These are phyloP conservation scores for Podaxis mareebaensis DNA, from an alignment of 768 basidiomycete species.

Conservation along the genomic window DNA sequence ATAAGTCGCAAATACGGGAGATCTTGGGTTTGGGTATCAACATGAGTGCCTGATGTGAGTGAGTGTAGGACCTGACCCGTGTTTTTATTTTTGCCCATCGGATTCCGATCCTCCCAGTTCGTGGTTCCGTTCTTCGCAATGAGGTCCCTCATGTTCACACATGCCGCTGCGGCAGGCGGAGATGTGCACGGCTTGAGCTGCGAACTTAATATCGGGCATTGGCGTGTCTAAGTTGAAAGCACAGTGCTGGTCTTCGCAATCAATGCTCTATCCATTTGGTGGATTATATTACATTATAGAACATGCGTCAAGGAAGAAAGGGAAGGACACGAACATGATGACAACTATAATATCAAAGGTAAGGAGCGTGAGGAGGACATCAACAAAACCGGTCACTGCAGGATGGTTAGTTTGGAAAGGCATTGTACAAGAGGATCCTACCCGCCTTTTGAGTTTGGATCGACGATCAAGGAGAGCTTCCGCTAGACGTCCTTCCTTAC, in stretches of 20 bases:
- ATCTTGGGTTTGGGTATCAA: not conserved
- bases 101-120: not conserved
- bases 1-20: not conserved
- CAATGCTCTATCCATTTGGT: not conserved
- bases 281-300: not conserved
- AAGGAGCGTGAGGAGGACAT: conserved; percentile 14
- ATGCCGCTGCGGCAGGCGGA: not conserved
- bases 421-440: not conserved
- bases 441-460: conserved; percentile 83
- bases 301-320: not conserved
- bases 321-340: not conserved
- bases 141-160: conserved; percentile 1
- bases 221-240: not conserved
- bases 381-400: conserved; percentile 54
- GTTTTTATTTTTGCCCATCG: not conserved
- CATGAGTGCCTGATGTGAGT: not conserved
- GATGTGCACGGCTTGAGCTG: not conserved
- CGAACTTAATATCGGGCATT: not conserved
- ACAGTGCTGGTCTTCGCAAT: not conserved
- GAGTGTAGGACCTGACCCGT: not conserved
- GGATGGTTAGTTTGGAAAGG: not conserved
- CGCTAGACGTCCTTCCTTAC: conserved; percentile 77
- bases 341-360: not conserved
- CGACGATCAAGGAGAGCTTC: conserved; percentile 84
- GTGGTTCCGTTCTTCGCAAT: not conserved